phyloP scores from a whole-genome alignment of 2,329 filamentous ascomycete species.

The Epichloe hybrida region DNA sequence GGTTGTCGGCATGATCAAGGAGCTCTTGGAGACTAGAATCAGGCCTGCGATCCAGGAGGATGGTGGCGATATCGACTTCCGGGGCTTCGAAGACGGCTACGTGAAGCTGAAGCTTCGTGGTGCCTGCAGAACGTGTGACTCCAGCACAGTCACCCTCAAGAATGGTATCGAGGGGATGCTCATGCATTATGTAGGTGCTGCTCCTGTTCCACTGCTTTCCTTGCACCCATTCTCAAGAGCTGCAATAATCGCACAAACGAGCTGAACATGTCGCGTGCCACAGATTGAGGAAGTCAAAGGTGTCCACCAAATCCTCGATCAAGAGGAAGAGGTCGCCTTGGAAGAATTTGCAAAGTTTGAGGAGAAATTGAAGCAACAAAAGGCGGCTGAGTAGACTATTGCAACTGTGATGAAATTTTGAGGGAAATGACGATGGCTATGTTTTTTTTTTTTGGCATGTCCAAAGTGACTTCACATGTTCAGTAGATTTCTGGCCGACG shows the following conservation, averaged over 20 bases:
- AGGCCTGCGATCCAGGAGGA: slow-evolving; percentile 94
- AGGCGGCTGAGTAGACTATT: slow-evolving; percentile 18
- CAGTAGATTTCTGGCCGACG: not conserved
- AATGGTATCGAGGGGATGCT: slow-evolving; percentile 98
- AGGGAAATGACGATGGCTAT: too few species aligned
- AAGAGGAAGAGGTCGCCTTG: slow-evolving; percentile 79
- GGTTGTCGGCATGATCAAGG: slow-evolving; percentile 97
- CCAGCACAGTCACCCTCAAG: slow-evolving; percentile 90
- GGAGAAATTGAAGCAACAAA: slow-evolving; percentile 55
- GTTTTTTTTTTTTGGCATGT: not conserved
- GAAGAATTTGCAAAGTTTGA: slow-evolving; percentile 91
- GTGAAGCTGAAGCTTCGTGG: slow-evolving; percentile 82
- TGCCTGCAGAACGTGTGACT: slow-evolving; percentile 91
- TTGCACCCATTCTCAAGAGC: not conserved
- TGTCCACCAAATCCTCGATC: slow-evolving; percentile 79
- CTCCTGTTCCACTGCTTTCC: not conserved
- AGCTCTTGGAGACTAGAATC: slow-evolving; percentile 88
- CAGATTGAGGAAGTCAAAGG: slow-evolving; percentile 93
- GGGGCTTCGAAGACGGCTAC: slow-evolving; percentile 70
- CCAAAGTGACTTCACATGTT: not conserved
- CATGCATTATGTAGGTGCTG: slow-evolving; percentile 75
- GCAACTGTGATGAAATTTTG: not conserved
- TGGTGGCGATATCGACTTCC: slow-evolving; percentile 91
- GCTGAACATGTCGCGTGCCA: not conserved
- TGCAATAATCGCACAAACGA: not conserved